Percentiles rank a stretch among this genome's conserved stretches.
These are phyloP conservation scores for Eurotiales sp. DNA, from an alignment of 2,329 filamentous ascomycete species.

Conservation along the genomic window DNA sequence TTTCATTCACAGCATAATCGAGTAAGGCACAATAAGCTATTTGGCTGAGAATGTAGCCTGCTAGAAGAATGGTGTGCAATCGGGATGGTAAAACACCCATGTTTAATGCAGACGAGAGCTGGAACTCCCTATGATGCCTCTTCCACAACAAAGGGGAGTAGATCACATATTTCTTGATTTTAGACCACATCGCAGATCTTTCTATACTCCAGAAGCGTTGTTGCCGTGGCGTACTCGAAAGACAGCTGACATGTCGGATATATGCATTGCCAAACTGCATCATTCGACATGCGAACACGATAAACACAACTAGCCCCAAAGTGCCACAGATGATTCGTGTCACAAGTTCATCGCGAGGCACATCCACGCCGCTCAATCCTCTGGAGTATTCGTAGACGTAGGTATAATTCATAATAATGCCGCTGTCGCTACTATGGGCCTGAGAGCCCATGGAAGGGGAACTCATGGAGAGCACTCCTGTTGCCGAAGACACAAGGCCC, in stretches of 20 bases:
- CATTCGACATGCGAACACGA: constrained; percentile 39
- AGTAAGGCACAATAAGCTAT: constrained; percentile 64
- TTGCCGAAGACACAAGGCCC: constrained; percentile 3
- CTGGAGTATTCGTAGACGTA: constrained; percentile 40
- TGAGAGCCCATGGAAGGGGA: constrained; percentile 11
- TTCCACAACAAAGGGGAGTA: constrained; percentile 68
- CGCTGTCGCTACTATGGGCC: constrained; percentile 26
- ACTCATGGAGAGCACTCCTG: constrained; percentile 16
- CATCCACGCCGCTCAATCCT: constrained; percentile 36
- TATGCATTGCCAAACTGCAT: constrained; percentile 43
- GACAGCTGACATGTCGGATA: constrained; percentile 41
- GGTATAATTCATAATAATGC: constrained; percentile 31
- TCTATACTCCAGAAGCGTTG: constrained; percentile 47
- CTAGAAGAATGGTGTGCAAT: constrained; percentile 67
- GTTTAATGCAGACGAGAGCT: constrained; percentile 63
- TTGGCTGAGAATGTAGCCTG: constrained; percentile 67
- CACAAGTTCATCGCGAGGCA: constrained; percentile 37
- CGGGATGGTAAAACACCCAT: constrained; percentile 77
- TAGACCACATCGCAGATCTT: constrained; percentile 38
- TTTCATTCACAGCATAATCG: constrained; percentile 41
- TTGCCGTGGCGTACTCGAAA: constrained; percentile 32
- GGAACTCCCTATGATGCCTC: constrained; percentile 72
- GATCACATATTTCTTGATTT: constrained; percentile 45
- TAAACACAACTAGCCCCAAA: constrained; percentile 30
- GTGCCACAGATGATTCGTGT: constrained; percentile 39